phyloP scores from a whole-genome alignment of 129 eudicot species.

The Artemisia argyi region DNA sequence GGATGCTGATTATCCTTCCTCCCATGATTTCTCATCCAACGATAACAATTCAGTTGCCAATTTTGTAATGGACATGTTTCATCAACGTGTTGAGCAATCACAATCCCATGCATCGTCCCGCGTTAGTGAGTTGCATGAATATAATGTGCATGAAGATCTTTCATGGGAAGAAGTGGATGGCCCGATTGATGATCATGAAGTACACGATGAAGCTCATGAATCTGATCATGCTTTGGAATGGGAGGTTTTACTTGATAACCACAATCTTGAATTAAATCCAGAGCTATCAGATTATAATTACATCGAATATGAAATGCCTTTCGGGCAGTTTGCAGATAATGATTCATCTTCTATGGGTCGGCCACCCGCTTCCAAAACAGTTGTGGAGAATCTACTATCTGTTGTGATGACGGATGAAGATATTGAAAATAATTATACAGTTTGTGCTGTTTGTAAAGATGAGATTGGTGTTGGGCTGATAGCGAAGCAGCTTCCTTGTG shows the following conservation, averaged over 20 bases:
- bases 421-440: constrained; percentile 27
- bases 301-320: constrained; percentile 30
- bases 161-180: constrained; percentile 57
- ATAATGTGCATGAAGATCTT: constrained; percentile 27
- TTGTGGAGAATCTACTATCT: constrained; percentile 38
- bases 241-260: constrained; percentile 48
- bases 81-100: constrained; percentile 51
- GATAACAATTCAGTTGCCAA: constrained; percentile 22
- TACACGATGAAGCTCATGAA: constrained; percentile 33
- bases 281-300: constrained; percentile 29
- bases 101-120: constrained; percentile 8
- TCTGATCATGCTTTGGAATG: constrained; percentile 21
- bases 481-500: constrained; percentile 57
- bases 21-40: too few species aligned
- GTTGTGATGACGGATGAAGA: constrained; percentile 42
- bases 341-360: constrained; percentile 36
- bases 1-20: too few species aligned
- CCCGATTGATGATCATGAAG: constrained; percentile 41
- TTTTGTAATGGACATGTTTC: constrained; percentile 50
- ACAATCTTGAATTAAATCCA: constrained; percentile 32
- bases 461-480: constrained; percentile 45
- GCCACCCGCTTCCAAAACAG: constrained; percentile 57
- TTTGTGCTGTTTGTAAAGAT: constrained; percentile 71
- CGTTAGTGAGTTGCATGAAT: constrained; percentile 8
- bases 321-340: constrained; percentile 46